phyloP scores from a whole-genome alignment of 2,329 filamentous ascomycete species.

The Monosporascus sp. region DNA sequence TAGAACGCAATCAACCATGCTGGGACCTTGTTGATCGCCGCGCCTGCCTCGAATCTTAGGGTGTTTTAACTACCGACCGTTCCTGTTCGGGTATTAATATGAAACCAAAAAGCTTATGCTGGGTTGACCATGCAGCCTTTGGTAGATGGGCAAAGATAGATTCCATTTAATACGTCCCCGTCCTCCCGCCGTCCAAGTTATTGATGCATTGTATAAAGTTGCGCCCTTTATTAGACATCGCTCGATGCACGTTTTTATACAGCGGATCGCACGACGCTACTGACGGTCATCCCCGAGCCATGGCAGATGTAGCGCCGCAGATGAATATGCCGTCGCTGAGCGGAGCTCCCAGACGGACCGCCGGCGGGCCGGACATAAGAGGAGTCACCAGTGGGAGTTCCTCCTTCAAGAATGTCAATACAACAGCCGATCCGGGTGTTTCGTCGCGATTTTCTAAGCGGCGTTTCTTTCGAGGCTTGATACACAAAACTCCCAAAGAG shows the following conservation, averaged over 20 bases:
- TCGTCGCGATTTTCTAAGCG: not conserved
- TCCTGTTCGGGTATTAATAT: not conserved
- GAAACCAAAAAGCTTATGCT: not conserved
- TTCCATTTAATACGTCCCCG: no score
- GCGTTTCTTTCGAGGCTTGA: not conserved
- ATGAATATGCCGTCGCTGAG: not conserved
- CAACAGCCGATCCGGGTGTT: not conserved
- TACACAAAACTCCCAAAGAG: not conserved
- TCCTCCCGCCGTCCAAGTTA: not conserved
- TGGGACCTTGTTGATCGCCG: not conserved
- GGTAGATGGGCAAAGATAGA: not conserved
- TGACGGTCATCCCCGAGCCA: not conserved
- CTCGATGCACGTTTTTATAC: not conserved
- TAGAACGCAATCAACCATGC: not conserved
- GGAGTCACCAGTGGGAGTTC: not conserved
- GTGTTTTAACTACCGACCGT: not conserved
- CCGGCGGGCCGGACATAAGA: not conserved
- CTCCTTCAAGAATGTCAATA: not conserved
- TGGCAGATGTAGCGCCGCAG: not conserved
- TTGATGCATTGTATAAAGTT: constrained; percentile 5
- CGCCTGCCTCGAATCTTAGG: not conserved
- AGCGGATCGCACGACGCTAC: not conserved
- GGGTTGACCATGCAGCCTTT: not conserved
- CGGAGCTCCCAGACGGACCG: not conserved
- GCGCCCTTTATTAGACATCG: no score